phyloP scores from a whole-genome alignment of 306 rosid species.

The Begonia loranthoides region DNA sequence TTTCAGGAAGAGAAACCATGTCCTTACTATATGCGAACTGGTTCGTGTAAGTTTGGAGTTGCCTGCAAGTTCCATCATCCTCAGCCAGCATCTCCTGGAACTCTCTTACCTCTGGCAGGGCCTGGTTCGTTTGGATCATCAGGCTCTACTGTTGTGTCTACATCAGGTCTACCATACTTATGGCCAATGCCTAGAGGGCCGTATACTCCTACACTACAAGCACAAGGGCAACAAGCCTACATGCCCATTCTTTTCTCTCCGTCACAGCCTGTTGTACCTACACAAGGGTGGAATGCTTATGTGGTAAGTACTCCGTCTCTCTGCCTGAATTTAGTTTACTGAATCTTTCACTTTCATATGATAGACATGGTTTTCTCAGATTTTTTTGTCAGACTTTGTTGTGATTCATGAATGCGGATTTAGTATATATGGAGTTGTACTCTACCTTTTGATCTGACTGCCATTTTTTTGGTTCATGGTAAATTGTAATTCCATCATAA shows the following conservation, averaged over 20 bases:
- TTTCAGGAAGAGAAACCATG: conserved; percentile 78
- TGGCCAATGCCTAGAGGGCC: conserved; percentile 66
- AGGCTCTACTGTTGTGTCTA: conserved; percentile 35
- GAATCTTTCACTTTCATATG: neutral
- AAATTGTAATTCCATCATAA: too few species aligned
- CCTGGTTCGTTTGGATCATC: conserved; percentile 33
- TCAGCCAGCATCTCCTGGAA: conserved; percentile 43
- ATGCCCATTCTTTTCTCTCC: conserved; percentile 60
- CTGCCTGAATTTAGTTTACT: neutral
- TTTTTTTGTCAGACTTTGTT: neutral
- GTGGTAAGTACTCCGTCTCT: conserved; percentile 41
- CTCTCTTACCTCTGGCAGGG: conserved; percentile 27
- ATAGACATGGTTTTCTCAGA: neutral
- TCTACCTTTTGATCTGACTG: neutral
- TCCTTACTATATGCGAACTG: conserved; percentile 82
- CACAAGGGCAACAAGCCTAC: conserved; percentile 48
- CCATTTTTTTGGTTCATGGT: neutral
- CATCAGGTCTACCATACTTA: conserved; percentile 52
- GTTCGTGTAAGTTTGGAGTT: conserved; percentile 80
- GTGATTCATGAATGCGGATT: neutral
- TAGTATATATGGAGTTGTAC: neutral
- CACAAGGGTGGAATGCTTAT: conserved; percentile 69
- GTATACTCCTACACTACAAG: conserved; percentile 34
- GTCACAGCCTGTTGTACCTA: conserved; percentile 53
- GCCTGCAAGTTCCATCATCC: conserved; percentile 96